Conservation (phyloP, 176 grass and related monocot species). For the Cenchrus americanus region DNA sequence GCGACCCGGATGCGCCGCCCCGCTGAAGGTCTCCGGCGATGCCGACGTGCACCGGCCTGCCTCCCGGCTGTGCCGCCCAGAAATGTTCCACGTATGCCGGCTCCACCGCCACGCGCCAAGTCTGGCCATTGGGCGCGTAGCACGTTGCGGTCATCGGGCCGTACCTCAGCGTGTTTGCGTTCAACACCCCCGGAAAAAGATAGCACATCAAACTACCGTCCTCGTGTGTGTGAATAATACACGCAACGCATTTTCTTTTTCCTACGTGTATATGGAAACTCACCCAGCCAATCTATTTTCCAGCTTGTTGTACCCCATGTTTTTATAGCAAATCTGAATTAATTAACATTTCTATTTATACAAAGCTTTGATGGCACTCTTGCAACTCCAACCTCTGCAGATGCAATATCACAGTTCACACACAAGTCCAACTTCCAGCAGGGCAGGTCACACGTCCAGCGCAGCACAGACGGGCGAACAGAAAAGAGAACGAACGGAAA, state of each 20-base stretch:
- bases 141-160: neutral
- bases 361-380: neutral
- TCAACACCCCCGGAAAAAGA: neutral
- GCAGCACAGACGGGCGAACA: neutral
- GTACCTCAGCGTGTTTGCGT: neutral
- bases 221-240: neutral
- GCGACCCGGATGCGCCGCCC: neutral
- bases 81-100: slow-evolving; percentile 17
- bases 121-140: neutral
- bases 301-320: too few relatives aligned
- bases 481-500: neutral
- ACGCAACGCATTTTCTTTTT: neutral
- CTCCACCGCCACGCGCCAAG: neutral
- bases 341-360: neutral
- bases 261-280: neutral
- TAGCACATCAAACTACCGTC: too few relatives aligned
- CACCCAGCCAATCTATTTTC: too few relatives aligned
- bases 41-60: slow-evolving; percentile 42
- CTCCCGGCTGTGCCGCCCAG: slow-evolving; percentile 1
- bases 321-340: too few relatives aligned
- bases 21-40: neutral
- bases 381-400: neutral
- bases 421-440: neutral
- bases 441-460: neutral
- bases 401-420: neutral